phyloP scores from a whole-genome alignment of 2,329 filamentous ascomycete genomes.

The Trichoderma citrinoviride region DNA sequence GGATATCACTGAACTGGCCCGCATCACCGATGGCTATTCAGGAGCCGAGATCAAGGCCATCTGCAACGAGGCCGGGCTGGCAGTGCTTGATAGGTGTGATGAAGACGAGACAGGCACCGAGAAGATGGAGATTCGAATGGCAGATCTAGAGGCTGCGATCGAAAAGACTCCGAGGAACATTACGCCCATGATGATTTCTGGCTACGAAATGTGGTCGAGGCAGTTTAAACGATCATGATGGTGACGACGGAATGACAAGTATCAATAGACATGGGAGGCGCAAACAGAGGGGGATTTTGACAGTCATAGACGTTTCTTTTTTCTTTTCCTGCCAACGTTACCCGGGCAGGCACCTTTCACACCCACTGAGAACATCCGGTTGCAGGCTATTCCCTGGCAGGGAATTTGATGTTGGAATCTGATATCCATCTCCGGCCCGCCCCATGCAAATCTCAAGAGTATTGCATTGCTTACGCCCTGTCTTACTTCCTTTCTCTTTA shows the following conservation, averaged over 20 bases:
- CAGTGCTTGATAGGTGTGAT: constrained; percentile 41
- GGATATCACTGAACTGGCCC: constrained; percentile 61
- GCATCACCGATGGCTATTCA: constrained; percentile 70
- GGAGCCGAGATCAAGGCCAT: constrained; percentile 73
- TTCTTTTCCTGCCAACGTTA: neutral
- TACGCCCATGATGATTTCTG: constrained; percentile 55
- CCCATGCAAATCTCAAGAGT: neutral
- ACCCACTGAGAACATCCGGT: too few relatives aligned
- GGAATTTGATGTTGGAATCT: neutral
- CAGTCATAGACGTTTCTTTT: too few relatives aligned
- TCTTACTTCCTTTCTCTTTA: neutral
- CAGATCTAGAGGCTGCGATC: constrained; percentile 45
- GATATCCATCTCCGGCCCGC: neutral
- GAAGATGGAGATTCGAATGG: constrained; percentile 40
- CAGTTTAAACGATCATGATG: constrained; percentile 33
- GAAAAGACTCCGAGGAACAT: constrained; percentile 54
- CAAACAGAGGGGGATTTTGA: too few relatives aligned
- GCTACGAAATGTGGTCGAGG: constrained; percentile 56
- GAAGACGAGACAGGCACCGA: constrained; percentile 30
- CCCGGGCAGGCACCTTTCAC: too few relatives aligned
- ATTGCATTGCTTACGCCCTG: neutral
- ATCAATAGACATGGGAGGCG: neutral
- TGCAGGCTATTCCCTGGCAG: neutral
- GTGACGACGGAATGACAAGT: too few relatives aligned
- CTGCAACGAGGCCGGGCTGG: constrained; percentile 45